These are phyloP conservation scores for Atkinsonella texensis DNA, from an alignment of 2,329 filamentous ascomycete species.

Conservation along the genomic window DNA sequence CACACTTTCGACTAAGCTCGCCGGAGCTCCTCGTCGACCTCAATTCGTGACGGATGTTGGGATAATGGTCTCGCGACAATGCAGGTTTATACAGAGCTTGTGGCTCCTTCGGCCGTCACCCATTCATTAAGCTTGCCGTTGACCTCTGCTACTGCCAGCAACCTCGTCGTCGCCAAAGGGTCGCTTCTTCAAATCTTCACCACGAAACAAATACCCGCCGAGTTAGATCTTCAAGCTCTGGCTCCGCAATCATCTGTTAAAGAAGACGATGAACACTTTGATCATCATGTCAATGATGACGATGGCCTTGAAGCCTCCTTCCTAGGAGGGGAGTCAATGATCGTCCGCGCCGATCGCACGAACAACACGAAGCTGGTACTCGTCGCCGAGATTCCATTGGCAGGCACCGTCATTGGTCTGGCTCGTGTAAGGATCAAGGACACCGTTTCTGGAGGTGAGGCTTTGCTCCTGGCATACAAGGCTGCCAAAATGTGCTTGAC, in stretches of 20 bases:
- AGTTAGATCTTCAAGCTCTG: constrained; percentile 39
- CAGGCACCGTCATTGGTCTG: constrained; percentile 75
- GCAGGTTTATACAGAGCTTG: constrained; percentile 97
- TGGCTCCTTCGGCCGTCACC: constrained; percentile 87
- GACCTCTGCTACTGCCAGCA: constrained; percentile 60
- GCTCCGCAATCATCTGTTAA: constrained; percentile 19
- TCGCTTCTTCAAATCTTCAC: constrained; percentile 88
- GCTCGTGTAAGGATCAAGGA: constrained; percentile 61
- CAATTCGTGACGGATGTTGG: constrained; percentile 8
- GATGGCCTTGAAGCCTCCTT: constrained; percentile 56
- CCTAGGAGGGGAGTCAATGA: constrained; percentile 48
- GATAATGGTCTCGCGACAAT: constrained; percentile 40
- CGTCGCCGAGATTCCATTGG: constrained; percentile 69
- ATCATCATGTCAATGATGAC: constrained; percentile 44
- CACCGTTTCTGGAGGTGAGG: constrained; percentile 71
- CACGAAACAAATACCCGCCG: constrained; percentile 53
- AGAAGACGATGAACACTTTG: constrained; percentile 33
- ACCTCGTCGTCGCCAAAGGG: constrained; percentile 83
- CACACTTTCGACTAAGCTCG: background rate
- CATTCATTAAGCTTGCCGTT: constrained; percentile 75
- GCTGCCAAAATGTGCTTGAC: constrained; percentile 89
- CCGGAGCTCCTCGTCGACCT: background rate
- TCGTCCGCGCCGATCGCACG: constrained; percentile 49
- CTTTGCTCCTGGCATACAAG: constrained; percentile 70
- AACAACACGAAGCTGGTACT: constrained; percentile 70